These are phyloP conservation scores for Leishmania lainsoni DNA, from an alignment of 208 protist genomes.

Conservation along the genomic window DNA sequence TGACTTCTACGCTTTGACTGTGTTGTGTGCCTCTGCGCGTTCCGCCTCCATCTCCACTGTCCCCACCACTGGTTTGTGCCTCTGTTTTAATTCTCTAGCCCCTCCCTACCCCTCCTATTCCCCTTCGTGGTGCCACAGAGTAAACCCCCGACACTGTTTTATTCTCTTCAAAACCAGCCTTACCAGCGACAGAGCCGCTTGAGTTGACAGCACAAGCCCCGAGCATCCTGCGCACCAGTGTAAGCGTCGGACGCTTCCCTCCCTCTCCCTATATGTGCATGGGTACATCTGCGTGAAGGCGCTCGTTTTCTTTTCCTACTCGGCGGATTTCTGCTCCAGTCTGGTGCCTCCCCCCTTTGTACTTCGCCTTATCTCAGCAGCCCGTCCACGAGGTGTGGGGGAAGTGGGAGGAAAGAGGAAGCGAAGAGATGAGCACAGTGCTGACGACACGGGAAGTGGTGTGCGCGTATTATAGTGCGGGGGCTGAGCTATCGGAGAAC, in stretches of 20 bases:
- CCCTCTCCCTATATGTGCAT: neutral
- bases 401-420: neutral
- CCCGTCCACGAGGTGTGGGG: neutral
- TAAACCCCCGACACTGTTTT: neutral
- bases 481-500: neutral
- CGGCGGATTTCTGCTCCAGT: neutral
- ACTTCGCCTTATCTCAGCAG: neutral
- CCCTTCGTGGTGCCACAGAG: neutral
- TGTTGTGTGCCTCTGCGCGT: conserved; percentile 4
- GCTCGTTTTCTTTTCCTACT: neutral
- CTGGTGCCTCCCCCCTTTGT: neutral
- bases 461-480: neutral
- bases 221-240: neutral
- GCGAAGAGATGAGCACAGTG: neutral
- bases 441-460: neutral
- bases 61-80: neutral
- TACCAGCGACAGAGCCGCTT: neutral
- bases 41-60: no score
- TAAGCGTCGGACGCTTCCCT: neutral
- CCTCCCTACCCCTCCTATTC: neutral
- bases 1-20: conserved; percentile 4
- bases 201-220: neutral
- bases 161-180: neutral
- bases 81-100: neutral
- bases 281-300: neutral